phyloP scores from a whole-genome alignment of 2,329 filamentous ascomycete species.

The Cytospora paraplurivora region DNA sequence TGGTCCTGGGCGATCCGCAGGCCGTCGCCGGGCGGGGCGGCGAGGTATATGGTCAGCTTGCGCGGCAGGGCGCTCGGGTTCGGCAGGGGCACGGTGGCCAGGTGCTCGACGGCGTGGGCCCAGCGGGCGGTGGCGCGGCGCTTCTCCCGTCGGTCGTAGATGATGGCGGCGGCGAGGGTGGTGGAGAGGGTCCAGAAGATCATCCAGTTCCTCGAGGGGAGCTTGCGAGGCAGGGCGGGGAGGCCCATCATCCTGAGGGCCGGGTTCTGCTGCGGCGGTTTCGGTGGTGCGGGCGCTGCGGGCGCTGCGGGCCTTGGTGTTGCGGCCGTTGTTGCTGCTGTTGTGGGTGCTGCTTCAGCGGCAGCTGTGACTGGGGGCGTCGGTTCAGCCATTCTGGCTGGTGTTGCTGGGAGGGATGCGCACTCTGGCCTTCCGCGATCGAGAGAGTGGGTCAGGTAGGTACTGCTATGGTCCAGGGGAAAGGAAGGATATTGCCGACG shows the following conservation, averaged over 20 bases:
- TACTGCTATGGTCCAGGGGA: neutral
- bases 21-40: conserved; percentile 84
- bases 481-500: neutral
- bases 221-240: conserved; percentile 77
- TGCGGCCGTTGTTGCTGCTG: conserved; percentile 19
- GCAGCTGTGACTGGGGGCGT: conserved; percentile 18
- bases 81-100: conserved; percentile 73
- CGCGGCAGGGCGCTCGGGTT: conserved; percentile 71
- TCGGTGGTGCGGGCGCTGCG: conserved; percentile 36
- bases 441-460: no score
- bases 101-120: conserved; percentile 80
- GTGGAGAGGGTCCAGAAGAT: conserved; percentile 86
- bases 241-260: conserved; percentile 80
- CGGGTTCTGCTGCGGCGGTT: conserved; percentile 62
- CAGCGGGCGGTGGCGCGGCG: conserved; percentile 83
- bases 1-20: conserved; percentile 86
- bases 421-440: no score
- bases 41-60: conserved; percentile 82
- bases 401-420: neutral
- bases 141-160: conserved; percentile 93
- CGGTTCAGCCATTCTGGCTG: conserved; percentile 26
- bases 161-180: conserved; percentile 75
- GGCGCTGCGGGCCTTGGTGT: conserved; percentile 32
- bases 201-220: conserved; percentile 96
- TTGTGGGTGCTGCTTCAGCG: conserved; percentile 33